A percentile compares a stretch with the other conserved stretches of the same genome.
Conservation (phyloP, 768 basidiomycete genomes). For the Neoboletus magnificus region DNA sequence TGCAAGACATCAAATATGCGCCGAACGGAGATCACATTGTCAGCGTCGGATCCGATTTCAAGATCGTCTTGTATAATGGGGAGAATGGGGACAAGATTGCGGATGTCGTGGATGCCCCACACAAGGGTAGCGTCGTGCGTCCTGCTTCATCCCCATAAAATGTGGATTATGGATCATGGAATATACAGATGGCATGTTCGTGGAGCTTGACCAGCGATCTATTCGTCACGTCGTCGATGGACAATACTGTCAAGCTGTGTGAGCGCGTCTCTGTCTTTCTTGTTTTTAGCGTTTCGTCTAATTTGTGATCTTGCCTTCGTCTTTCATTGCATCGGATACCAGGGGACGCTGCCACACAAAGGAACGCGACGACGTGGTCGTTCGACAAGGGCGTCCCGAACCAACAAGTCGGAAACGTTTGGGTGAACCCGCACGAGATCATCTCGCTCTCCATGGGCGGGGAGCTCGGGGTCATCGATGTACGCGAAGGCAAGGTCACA, state of each 20-base stretch:
- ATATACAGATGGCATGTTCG: slow-evolving; percentile 60
- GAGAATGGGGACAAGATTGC: slow-evolving; percentile 76
- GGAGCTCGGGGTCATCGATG: slow-evolving; percentile 79
- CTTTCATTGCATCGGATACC: not conserved
- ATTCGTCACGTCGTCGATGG: slow-evolving; percentile 80
- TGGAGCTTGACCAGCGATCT: slow-evolving; percentile 77
- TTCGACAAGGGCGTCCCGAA: slow-evolving; percentile 69
- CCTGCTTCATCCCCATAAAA: not conserved
- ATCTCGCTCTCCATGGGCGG: slow-evolving; percentile 84
- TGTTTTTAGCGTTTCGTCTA: not conserved
- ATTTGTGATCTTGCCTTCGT: not conserved
- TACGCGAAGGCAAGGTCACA: slow-evolving; percentile 54
- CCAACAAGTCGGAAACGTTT: slow-evolving; percentile 90
- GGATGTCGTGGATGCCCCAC: slow-evolving; percentile 65
- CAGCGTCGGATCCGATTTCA: slow-evolving; percentile 86
- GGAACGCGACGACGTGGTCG: slow-evolving; percentile 64
- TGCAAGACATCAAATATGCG: slow-evolving; percentile 85
- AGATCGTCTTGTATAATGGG: slow-evolving; percentile 87
- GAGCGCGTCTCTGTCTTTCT: slow-evolving; percentile 1
- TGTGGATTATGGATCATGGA: not conserved
- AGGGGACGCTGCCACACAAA: slow-evolving; percentile 82
- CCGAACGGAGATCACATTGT: slow-evolving; percentile 80
- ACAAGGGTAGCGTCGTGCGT: slow-evolving; percentile 75
- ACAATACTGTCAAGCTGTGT: slow-evolving; percentile 88
- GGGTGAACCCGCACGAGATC: slow-evolving; percentile 67